Evolutionary conservation across 495 filamentous ascomycete species (phyloP).

Genomic region (Hypomontagnella monticulosa): DNA sequence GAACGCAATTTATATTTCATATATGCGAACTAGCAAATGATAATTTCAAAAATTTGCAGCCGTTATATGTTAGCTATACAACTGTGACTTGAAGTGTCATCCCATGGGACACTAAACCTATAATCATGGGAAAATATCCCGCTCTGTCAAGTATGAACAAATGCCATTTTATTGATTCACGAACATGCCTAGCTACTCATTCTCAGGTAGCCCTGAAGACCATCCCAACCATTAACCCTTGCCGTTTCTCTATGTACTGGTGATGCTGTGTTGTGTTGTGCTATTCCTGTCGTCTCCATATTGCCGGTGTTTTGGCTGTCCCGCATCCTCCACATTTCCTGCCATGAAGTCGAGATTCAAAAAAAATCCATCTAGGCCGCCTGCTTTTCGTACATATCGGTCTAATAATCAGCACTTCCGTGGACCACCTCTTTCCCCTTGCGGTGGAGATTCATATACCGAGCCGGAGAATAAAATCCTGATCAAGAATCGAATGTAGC

Average conservation of each 20-base stretch:
- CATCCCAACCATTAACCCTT: slow-evolving; percentile 16
- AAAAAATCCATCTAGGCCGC: slow-evolving; percentile 34
- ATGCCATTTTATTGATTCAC: slow-evolving; percentile 22
- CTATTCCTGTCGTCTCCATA: slow-evolving; percentile 3
- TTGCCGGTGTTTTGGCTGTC: slow-evolving; percentile 11
- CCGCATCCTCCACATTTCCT: slow-evolving; percentile 18
- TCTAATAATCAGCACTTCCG: slow-evolving; percentile 25
- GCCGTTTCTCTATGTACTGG: slow-evolving; percentile 37
- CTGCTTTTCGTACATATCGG: slow-evolving; percentile 30
- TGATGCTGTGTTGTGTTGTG: not conserved
- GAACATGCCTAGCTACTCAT: slow-evolving; percentile 29
- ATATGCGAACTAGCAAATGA: too few relatives aligned
- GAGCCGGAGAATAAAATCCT: slow-evolving; percentile 24
- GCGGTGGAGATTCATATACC: slow-evolving; percentile 32
- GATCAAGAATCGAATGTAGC: slow-evolving; percentile 36
- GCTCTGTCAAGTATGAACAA: slow-evolving; percentile 7
- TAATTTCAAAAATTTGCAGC: too few relatives aligned
- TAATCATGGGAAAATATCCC: not conserved
- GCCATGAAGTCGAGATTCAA: slow-evolving; percentile 20
- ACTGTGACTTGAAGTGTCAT: too few relatives aligned
- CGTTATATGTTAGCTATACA: too few relatives aligned
- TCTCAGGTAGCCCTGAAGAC: slow-evolving; percentile 5
- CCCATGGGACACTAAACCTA: too few relatives aligned
- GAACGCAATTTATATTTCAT: too few relatives aligned
- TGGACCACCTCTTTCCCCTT: slow-evolving; percentile 20